Percentiles rank a stretch among this genome's conserved stretches.
Conservation (phyloP, 1,139 yeast genomes). For the Eremothecium coryli region DNA sequence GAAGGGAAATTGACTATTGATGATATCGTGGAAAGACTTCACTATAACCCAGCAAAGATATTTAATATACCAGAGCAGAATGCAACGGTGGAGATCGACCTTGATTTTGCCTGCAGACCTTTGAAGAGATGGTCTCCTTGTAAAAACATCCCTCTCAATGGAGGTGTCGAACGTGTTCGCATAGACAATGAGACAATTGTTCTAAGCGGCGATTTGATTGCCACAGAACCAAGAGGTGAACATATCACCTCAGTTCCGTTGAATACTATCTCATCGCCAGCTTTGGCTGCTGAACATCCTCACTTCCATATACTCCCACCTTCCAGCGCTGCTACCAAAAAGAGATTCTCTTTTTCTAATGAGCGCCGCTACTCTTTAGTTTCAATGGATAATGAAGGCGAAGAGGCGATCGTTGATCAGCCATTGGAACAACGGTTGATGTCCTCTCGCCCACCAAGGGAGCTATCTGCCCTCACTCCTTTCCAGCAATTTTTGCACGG, state of each 20-base stretch:
- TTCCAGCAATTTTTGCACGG: constrained; percentile 65
- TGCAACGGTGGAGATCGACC: constrained; percentile 66
- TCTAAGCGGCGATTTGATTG: constrained; percentile 67
- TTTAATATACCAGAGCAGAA: constrained; percentile 80
- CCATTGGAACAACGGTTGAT: constrained; percentile 41
- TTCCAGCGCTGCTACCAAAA: constrained; percentile 16
- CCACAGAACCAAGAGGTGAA: constrained; percentile 48
- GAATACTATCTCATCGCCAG: constrained; percentile 23
- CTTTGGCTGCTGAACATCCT: constrained; percentile 15
- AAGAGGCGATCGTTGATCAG: constrained; percentile 51
- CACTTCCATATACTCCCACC: constrained; percentile 23
- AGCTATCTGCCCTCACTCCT: constrained; percentile 70
- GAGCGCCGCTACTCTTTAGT: constrained; percentile 41
- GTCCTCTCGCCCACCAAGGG: constrained; percentile 60
- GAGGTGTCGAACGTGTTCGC: constrained; percentile 83
- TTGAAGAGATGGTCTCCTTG: constrained; percentile 46
- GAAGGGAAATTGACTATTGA: constrained; percentile 62
- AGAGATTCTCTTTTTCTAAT: constrained; percentile 37
- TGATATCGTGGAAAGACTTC: constrained; percentile 65
- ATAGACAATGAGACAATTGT: constrained; percentile 71
- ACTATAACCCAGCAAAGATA: constrained; percentile 72
- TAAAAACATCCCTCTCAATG: constrained; percentile 45
- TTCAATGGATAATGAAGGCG: constrained; percentile 33
- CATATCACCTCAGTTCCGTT: constrained; percentile 36
- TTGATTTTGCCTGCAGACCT: constrained; percentile 49